A percentile compares a stretch with the other conserved stretches of the same genome.
phyloP scores from a whole-genome alignment of 2,329 filamentous ascomycete species.

The Tricladium varicosporioides region DNA sequence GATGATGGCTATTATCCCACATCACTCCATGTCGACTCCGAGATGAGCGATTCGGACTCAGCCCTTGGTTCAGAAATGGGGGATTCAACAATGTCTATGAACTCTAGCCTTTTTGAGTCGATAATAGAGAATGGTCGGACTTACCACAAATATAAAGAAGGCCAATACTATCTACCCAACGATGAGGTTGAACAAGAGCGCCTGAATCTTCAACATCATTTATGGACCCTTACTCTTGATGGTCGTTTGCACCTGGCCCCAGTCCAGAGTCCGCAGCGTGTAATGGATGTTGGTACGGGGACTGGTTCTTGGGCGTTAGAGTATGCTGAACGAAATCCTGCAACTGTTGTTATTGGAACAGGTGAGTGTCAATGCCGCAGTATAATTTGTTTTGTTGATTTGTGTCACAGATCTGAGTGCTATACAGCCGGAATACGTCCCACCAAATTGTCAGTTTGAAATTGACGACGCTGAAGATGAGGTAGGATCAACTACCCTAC shows the following conservation, averaged over 20 bases:
- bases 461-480: slow-evolving; percentile 48
- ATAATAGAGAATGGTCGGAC: slow-evolving; percentile 19
- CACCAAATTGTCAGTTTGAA: slow-evolving; percentile 49
- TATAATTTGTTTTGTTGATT: background rate
- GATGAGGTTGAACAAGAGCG: slow-evolving; percentile 45
- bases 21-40: slow-evolving; percentile 13
- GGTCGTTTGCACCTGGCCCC: slow-evolving; percentile 15
- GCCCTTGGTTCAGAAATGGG: slow-evolving; percentile 10
- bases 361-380: background rate
- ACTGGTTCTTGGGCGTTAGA: slow-evolving; percentile 26
- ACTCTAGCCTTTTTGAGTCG: slow-evolving; percentile 18
- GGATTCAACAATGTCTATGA: slow-evolving; percentile 18
- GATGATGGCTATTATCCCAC: slow-evolving; percentile 13
- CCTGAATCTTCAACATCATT: slow-evolving; percentile 16
- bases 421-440: slow-evolving; percentile 25
- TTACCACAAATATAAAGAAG: slow-evolving; percentile 23
- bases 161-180: slow-evolving; percentile 52
- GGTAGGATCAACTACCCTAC: background rate
- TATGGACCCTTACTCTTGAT: slow-evolving; percentile 17
- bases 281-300: slow-evolving; percentile 33
- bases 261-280: slow-evolving; percentile 19
- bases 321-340: slow-evolving; percentile 11
- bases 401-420: slow-evolving; percentile 7
- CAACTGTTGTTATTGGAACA: slow-evolving; percentile 9
- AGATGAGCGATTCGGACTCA: slow-evolving; percentile 12